Evolutionary conservation across 768 basidiomycete species (phyloP).

Genomic region (Exidia glandulosa): DNA sequence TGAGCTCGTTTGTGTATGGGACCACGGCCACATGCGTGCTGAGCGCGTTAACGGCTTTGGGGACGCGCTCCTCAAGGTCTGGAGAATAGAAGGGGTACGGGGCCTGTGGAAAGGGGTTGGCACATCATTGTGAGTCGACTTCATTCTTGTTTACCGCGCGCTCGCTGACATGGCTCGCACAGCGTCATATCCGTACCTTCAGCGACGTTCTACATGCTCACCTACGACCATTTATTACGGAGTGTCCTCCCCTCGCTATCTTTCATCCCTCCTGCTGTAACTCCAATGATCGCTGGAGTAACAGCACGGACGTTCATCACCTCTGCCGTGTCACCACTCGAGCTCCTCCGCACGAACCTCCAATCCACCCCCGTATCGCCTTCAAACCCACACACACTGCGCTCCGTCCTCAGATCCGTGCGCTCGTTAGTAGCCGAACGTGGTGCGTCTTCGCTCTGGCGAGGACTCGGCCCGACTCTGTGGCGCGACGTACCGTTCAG

Average conservation of each 20-base stretch:
- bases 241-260: conserved; percentile 50
- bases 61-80: conserved; percentile 73
- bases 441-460: conserved; percentile 70
- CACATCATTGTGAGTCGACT: conserved; percentile 63
- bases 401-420: conserved; percentile 59
- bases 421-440: conserved; percentile 45
- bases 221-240: conserved; percentile 79
- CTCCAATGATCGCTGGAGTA: conserved; percentile 75
- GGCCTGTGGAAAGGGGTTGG: conserved; percentile 96
- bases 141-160: neutral
- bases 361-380: conserved; percentile 75
- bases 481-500: conserved; percentile 99
- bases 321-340: conserved; percentile 73
- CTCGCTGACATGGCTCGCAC: conserved; percentile 9
- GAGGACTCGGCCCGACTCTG: conserved; percentile 82
- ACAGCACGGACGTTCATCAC: conserved; percentile 72
- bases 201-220: conserved; percentile 87
- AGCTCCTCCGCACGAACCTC: conserved; percentile 87
- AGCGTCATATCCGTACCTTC: conserved; percentile 89
- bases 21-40: conserved; percentile 54
- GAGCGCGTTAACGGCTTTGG: conserved; percentile 77
- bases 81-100: conserved; percentile 65
- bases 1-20: conserved; percentile 71
- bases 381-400: conserved; percentile 61
- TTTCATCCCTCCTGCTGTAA: conserved; percentile 33